A percentile compares a stretch with the other conserved stretches of the same genome.
These are phyloP conservation scores for Monosporozyma unispora DNA, from an alignment of 805 yeast species.

Conservation along the genomic window DNA sequence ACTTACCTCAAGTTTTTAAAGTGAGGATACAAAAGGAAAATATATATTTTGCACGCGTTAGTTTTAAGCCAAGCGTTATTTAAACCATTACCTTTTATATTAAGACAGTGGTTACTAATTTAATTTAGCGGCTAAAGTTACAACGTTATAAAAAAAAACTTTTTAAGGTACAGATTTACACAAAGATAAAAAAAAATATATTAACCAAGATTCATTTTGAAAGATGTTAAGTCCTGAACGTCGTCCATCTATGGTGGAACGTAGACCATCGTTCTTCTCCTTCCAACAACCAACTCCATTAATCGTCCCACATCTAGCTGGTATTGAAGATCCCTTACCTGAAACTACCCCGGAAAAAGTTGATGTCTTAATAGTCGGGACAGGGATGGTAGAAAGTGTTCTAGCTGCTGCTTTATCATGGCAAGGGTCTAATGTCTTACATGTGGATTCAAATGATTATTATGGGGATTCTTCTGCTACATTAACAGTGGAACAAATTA, in stretches of 20 bases:
- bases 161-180: neutral
- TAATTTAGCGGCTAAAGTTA: neutral
- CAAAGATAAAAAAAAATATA: too few relatives aligned
- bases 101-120: neutral
- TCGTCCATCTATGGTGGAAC: conserved; percentile 59
- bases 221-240: conserved; percentile 33
- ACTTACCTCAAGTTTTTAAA: neutral
- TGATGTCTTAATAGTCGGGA: conserved; percentile 87
- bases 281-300: conserved; percentile 17
- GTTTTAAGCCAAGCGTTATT: too few relatives aligned
- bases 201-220: too few relatives aligned
- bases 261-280: conserved; percentile 45
- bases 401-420: conserved; percentile 91
- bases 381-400: conserved; percentile 82
- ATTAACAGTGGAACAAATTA: conserved; percentile 75
- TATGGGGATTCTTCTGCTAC: conserved; percentile 89
- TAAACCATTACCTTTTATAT: too few relatives aligned
- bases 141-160: neutral
- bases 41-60: too few relatives aligned
- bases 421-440: conserved; percentile 96
- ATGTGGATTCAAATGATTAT: conserved; percentile 73
- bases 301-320: conserved; percentile 61
- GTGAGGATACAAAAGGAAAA: neutral
- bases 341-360: conserved; percentile 55
- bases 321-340: conserved; percentile 66